Percentiles rank a stretch among this genome's conserved stretches.
Evolutionary conservation across 23 red algal genomes (phyloP).

Genomic region (Agarophyton chilense): DNA sequence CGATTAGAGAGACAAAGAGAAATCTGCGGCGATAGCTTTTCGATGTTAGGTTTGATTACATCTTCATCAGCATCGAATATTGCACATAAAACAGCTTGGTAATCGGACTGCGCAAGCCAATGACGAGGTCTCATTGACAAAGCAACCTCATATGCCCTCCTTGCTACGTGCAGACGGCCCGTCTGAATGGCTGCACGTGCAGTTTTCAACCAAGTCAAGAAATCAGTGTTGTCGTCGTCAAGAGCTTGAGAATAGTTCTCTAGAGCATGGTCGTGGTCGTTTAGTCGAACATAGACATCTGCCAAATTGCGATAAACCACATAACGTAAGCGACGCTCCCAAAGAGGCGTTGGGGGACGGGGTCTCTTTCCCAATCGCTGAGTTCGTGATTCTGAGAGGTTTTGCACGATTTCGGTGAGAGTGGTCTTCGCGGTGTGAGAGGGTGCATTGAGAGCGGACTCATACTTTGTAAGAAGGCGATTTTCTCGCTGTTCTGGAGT

Average conservation of each 20-base stretch:
- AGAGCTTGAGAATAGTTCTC: conserved; percentile 37
- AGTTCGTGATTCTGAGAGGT: conserved; percentile 19
- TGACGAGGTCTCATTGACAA: conserved; percentile 44
- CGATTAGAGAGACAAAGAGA: background rate
- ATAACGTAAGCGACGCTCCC: conserved; percentile 64
- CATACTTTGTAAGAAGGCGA: conserved; percentile 47
- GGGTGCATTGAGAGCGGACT: conserved; percentile 29
- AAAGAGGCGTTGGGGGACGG: conserved; percentile 40
- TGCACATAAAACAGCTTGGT: conserved; percentile 42
- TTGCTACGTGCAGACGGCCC: conserved; percentile 56
- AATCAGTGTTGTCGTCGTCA: conserved; percentile 60
- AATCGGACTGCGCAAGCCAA: conserved; percentile 32
- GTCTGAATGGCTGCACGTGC: conserved; percentile 26
- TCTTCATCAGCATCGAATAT: conserved; percentile 68
- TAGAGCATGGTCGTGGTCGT: conserved; percentile 15
- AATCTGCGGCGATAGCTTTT: background rate
- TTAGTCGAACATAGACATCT: conserved; percentile 9
- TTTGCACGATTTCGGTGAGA: background rate
- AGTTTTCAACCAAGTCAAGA: conserved; percentile 45
- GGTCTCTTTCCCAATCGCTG: conserved; percentile 9
- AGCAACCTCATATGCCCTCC: conserved; percentile 48
- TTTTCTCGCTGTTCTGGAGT: conserved; percentile 59
- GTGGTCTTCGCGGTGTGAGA: background rate
- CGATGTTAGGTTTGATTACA: background rate
- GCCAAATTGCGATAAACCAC: conserved; percentile 66